Evolutionary conservation across 371 early-diverging fungal species (phyloP).

Genomic region (Nematocida ausubeli): DNA sequence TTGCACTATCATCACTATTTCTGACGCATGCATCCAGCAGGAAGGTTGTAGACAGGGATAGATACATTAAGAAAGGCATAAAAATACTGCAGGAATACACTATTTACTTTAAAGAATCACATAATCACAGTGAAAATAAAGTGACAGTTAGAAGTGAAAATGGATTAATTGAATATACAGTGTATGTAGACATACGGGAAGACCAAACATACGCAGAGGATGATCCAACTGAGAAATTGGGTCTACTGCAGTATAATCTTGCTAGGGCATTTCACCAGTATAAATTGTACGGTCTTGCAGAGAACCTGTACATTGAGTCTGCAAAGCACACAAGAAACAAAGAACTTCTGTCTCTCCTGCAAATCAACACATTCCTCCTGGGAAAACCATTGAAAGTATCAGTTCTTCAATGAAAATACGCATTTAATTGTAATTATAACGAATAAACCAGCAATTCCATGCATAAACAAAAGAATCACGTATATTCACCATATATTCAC

Average conservation of each 20-base stretch:
- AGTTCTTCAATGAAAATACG: too few relatives aligned
- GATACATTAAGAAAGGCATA: constrained; percentile 62
- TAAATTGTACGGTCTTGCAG: constrained; percentile 64
- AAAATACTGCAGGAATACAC: constrained; percentile 35
- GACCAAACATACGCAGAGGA: constrained; percentile 30
- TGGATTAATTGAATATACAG: constrained; percentile 49
- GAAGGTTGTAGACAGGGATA: constrained; percentile 57
- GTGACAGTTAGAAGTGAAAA: constrained; percentile 12
- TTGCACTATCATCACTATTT: constrained; percentile 54
- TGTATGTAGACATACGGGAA: constrained; percentile 25
- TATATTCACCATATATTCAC: too few relatives aligned
- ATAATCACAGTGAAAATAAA: background rate
- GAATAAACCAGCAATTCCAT: too few relatives aligned
- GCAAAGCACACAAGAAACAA: background rate
- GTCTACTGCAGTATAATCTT: constrained; percentile 61
- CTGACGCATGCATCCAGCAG: constrained; percentile 62
- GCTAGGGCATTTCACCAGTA: constrained; percentile 66
- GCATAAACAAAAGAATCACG: too few relatives aligned
- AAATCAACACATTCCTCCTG: constrained; percentile 22
- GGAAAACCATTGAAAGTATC: background rate
- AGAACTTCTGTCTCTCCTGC: constrained; percentile 2
- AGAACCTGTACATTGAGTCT: constrained; percentile 56
- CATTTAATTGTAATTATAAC: too few relatives aligned
- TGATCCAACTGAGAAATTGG: constrained; percentile 43
- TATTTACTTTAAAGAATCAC: background rate